These are phyloP conservation scores for Coleophoma cylindrospora DNA, from an alignment of 2,329 filamentous ascomycete genomes.

Conservation along the genomic window DNA sequence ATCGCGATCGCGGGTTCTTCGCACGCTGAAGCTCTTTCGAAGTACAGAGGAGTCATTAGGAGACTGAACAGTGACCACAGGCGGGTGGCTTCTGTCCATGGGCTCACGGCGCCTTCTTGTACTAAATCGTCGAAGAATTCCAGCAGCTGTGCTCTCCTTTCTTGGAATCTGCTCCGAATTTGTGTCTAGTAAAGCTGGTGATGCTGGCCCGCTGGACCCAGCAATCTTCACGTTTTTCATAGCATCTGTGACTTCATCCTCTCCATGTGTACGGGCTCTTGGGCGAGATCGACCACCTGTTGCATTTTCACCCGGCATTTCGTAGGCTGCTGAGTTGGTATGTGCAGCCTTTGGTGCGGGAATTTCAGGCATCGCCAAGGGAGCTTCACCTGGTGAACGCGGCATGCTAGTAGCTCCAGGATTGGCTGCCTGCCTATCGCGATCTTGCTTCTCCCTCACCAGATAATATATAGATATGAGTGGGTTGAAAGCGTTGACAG, in stretches of 20 bases:
- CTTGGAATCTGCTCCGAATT: conserved; percentile 59
- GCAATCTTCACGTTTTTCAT: conserved; percentile 60
- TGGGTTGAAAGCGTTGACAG: conserved; percentile 88
- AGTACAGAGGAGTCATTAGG: conserved; percentile 64
- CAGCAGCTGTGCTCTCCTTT: conserved; percentile 83
- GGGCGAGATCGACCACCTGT: conserved; percentile 80
- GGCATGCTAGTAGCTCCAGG: conserved; percentile 55
- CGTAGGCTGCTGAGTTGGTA: conserved; percentile 79
- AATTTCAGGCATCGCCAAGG: conserved; percentile 65
- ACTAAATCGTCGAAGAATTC: conserved; percentile 83
- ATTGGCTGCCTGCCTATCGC: conserved; percentile 57
- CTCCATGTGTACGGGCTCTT: conserved; percentile 86
- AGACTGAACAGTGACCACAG: conserved; percentile 72
- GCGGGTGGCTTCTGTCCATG: conserved; percentile 59
- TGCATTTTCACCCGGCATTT: conserved; percentile 83
- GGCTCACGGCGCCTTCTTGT: conserved; percentile 72
- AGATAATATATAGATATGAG: conserved; percentile 93
- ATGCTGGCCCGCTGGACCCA: conserved; percentile 38
- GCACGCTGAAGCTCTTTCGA: conserved; percentile 86
- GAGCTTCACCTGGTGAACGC: conserved; percentile 45
- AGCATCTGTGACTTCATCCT: conserved; percentile 78
- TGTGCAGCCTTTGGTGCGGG: conserved; percentile 79
- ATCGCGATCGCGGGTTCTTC: conserved; percentile 47
- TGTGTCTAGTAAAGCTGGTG: conserved; percentile 47
- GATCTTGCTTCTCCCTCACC: conserved; percentile 89